Base-by-base conservation (phyloP, 176 grass and related monocot species). In the Oryza coarctata region DNA sequence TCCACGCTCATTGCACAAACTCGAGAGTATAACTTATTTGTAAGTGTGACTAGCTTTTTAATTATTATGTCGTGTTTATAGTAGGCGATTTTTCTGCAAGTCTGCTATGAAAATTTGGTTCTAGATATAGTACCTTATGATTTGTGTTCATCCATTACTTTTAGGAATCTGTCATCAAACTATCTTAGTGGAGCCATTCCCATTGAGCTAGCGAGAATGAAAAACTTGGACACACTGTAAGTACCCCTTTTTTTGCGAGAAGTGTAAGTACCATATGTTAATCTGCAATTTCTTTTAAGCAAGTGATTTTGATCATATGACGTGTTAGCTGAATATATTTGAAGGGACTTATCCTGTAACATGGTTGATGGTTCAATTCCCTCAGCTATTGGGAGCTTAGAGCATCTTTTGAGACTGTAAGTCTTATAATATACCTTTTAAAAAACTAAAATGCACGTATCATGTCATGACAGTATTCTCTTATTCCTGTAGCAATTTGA, bases 21-120 rank as follows among this genome's bases (percentile, higher is more conserved):
- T 99, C 12, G 89, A 99, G 71, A 99, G 97, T 89, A 96, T 99
- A 93, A 99, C 97, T 13, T 99, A 93, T 72, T 69, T 99, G 97
- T 99, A 82, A 90, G 93, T 91, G 13, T 65, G 39, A 13, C 13
- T 80, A 61, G 2, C 31, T 47, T 49, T 38, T n/a, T 70, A 62
- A 5, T 58, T 83, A 71, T 23, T 15, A 15, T 73, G n/a, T 23
- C 70, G 15, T 40, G n/a, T 55, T 76, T 63, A 33, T 39, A 65
- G 12, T 18, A 58, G 62, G 62, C 81, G 20, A 10, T 58, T 75
- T 35, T 87, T 68, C 36, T 74, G 49, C 28, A 35, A 57, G 33
- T 15, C 28, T 67, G 0, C 27, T 38, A 65, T 25, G 28, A 40
- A 20, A 26, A 23, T 41, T 57, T 14, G 6, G 5, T 65, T 55